A percentile compares a stretch with the other conserved stretches of the same genome.
phyloP scores from a whole-genome alignment of 768 basidiomycete genomes.

The Cystobasidium tubakii region DNA sequence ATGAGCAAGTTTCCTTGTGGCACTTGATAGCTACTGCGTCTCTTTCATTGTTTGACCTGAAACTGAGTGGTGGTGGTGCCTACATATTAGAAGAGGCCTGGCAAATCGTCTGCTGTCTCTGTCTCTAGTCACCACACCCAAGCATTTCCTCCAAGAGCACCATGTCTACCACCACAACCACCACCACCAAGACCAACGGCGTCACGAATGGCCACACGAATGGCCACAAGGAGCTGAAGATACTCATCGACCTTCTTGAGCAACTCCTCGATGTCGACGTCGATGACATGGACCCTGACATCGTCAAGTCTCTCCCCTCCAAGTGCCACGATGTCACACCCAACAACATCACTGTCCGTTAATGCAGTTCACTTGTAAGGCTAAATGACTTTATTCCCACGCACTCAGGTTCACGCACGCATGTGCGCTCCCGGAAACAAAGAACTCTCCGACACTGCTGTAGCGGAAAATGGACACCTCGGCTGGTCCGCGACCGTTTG shows the following conservation, averaged over 20 bases:
- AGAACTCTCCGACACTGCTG: constrained; percentile 44
- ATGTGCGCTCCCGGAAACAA: constrained; percentile 46
- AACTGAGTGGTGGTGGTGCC: too few species aligned
- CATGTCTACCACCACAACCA: too few species aligned
- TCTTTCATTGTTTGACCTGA: too few species aligned
- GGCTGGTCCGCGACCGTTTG: constrained; percentile 25
- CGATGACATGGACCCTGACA: constrained; percentile 45
- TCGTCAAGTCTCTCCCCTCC: constrained; percentile 45
- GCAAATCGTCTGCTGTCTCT: too few species aligned
- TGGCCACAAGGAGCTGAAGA: constrained; percentile 4
- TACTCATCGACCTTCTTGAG: constrained; percentile 29
- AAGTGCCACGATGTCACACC: constrained; percentile 46
- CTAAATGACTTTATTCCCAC: background rate
- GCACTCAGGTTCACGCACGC: constrained; percentile 30
- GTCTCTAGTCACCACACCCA: too few species aligned
- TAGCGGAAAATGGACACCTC: constrained; percentile 42
- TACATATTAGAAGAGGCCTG: too few species aligned
- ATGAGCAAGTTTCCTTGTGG: too few species aligned
- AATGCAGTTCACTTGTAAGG: background rate
- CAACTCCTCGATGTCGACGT: constrained; percentile 44
- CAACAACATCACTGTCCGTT: constrained; percentile 44
- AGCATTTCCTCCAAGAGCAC: too few species aligned
- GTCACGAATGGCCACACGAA: constrained; percentile 18
- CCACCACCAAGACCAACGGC: background rate
- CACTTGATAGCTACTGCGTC: too few species aligned